Evolutionary conservation across 345 rosid species (phyloP), one percentile per base, ranked within the genome.

Genomic region (Geranium brycei): DNA sequence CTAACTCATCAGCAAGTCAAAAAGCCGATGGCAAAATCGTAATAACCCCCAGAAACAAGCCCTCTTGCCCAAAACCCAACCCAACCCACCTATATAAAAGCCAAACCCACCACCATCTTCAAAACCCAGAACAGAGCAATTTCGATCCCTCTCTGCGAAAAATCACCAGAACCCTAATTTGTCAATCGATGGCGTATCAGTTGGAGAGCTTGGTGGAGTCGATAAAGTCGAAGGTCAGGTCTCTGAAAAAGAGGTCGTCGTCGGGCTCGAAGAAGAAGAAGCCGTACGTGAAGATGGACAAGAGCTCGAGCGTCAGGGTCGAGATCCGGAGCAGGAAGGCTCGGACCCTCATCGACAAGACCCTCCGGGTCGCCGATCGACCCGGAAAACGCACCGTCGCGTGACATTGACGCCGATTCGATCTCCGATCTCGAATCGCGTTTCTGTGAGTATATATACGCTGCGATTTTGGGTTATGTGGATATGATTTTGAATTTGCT

Each of bases 251-350:
- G 72, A 79, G 78, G 69, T 82, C 28, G 28, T 23, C 28, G 28
- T 23, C 28, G 28, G 28, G 28, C 28, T 23, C 79, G 77, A 66
- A 62, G 62, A 72, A 76, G 72, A 79, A 73, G 75, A 89, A 91
- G 67, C 79, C 95, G 10, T 95, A 95, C 78, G 67, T 84, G 17
- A 90, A 86, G 69, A 88, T 93, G 91, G 96, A 83, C 69, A 92
- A 90, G 74, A 90, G 96, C 77, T 72, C 95, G 0, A 93, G 99
- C 63, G 97, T 90, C n/a, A 87, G 73, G 74, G 97, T 90, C 0
- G 96, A 91, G 82, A 93, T 93, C 71, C 86, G 99, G 10, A 87
- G 99, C 82, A 76, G 87, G 69, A 93, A 93, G 76, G 91, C 96
- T 0, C 80, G 69, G 31, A 77, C 80, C 66, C 82, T 93, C 65